Conservation (phyloP, 352 stramenopile species). For the Globisporangium orthogonon region DNA sequence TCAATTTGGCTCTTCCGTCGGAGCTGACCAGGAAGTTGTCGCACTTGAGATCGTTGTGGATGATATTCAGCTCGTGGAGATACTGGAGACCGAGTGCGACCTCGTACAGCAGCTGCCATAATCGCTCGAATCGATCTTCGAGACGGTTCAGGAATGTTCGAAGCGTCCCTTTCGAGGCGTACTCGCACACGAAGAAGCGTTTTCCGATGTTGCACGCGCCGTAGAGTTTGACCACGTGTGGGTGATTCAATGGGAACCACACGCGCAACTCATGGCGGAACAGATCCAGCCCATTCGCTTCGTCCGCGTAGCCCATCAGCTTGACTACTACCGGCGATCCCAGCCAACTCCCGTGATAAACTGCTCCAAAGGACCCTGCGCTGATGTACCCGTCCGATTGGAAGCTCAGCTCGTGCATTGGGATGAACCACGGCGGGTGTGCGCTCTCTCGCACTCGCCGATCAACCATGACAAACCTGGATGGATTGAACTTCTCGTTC, state of each 20-base stretch:
- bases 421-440: slow-evolving; percentile 12
- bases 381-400: slow-evolving; percentile 8
- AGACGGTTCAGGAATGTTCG: not conserved
- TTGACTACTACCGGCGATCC: slow-evolving; percentile 10
- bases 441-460: slow-evolving; percentile 6
- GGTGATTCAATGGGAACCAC: slow-evolving; percentile 19
- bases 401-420: slow-evolving; percentile 12
- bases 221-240: slow-evolving; percentile 17
- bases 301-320: slow-evolving; percentile 11
- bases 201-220: slow-evolving; percentile 19
- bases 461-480: slow-evolving; percentile 5
- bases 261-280: slow-evolving; percentile 13
- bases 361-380: slow-evolving; percentile 16
- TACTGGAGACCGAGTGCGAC: slow-evolving; percentile 32
- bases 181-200: slow-evolving; percentile 19
- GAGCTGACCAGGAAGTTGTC: slow-evolving; percentile 65
- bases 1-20: slow-evolving; percentile 11
- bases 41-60: slow-evolving; percentile 57
- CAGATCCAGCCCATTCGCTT: slow-evolving; percentile 5
- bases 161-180: slow-evolving; percentile 15
- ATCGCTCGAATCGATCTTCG: not conserved
- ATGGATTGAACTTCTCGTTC: slow-evolving; percentile 10
- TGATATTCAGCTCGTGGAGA: slow-evolving; percentile 35
- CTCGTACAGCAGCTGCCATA: slow-evolving; percentile 17
- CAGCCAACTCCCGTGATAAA: slow-evolving; percentile 15